Evolutionary conservation across 345 rosid species (phyloP), one percentile per base, ranked within the genome.

Genomic region (Salix suchowensis): DNA sequence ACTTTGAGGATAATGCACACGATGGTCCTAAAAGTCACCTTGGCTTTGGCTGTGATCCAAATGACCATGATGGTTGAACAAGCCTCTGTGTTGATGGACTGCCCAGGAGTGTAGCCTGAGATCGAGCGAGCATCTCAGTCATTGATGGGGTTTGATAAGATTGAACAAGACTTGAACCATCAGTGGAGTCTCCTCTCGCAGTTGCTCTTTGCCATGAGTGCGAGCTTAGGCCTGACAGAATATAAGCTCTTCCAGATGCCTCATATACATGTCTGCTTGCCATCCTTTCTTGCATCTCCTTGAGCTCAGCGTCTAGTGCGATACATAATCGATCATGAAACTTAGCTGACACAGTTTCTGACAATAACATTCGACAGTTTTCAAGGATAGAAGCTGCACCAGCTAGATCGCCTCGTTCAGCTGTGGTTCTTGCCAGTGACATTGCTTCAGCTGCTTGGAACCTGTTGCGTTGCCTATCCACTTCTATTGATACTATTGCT

Each of bases 171-270:
- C 97, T 96, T 16, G 92, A 93, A 67, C 95, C 88, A 2, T 92
- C 97, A 1, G 92, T 88, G 71, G 97, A 92, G 85, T 94, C 97
- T 39, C 99, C 98, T 86, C 99, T 94, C 14, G 97, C 83, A 14
- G 98, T 94, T 37, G 99, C 98, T 87, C 99, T 87, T 84, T 96
- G 99, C 99, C 99, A 94, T 15, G 97, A 96, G 72, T 96, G 98
- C 11, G 99, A 96, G 84, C 98, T 96, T 66, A 96, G 92, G 67
- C 99, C 99, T 0, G 99, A 96, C 21, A 96, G 94, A 68, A 96
- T 91, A 71, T 93, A 96, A 46, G 98, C 99, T 75, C 99, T 89
- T 26, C 99, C 98, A 0, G 96, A 96, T 61, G 88, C 91, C 83
- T 96, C 97, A 10, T 96, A 96, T 34, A 93, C 93, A 73, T 93